These are phyloP conservation scores for Wallacemonas sp. DNA, from an alignment of 208 protist genomes.

Conservation along the genomic window DNA sequence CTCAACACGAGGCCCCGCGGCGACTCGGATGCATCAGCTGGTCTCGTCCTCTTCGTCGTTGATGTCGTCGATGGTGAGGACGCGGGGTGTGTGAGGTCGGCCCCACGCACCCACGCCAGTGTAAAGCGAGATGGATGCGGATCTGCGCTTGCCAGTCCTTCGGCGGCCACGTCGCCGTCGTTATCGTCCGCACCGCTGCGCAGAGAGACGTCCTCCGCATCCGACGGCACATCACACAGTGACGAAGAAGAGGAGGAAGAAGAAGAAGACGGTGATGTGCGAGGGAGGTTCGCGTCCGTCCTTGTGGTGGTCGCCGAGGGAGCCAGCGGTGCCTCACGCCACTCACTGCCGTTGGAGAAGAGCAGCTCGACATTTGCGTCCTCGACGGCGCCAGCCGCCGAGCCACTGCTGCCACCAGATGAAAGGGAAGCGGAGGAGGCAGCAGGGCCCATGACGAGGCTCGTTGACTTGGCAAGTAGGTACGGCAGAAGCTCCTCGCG, in stretches of 20 bases:
- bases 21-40: background rate
- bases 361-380: slow-evolving; percentile 10
- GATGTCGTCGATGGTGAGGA: background rate
- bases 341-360: slow-evolving; percentile 2
- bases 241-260: no score
- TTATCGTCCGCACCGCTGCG: background rate
- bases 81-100: background rate
- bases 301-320: no score
- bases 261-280: no score
- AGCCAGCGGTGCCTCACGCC: no score
- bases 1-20: no score
- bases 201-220: background rate
- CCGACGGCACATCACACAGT: no score
- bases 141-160: background rate
- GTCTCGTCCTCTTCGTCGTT: background rate
- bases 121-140: background rate
- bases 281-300: no score
- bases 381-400: slow-evolving; percentile 1
- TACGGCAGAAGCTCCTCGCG: slow-evolving; percentile 8
- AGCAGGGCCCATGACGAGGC: no score
- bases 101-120: slow-evolving; percentile 8
- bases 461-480: slow-evolving; percentile 14
- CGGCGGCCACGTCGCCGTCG: background rate
- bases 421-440: background rate
- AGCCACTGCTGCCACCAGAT: slow-evolving; percentile 14